Evolutionary conservation across 306 rosid genomes (phyloP).

Genomic region (Malus fusca): DNA sequence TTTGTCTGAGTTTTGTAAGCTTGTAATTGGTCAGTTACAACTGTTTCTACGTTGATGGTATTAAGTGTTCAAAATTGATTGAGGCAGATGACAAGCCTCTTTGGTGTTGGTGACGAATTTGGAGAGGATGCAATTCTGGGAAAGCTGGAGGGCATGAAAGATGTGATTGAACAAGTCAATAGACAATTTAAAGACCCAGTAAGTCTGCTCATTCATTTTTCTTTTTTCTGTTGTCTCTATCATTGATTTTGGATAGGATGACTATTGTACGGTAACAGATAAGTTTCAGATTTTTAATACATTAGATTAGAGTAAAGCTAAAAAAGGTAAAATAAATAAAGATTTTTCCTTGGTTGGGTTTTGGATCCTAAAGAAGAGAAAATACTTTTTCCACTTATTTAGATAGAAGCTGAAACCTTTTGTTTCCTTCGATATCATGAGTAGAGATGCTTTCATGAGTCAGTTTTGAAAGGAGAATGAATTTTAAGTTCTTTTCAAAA

Average conservation of each 20-base stretch:
- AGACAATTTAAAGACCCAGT: constrained; percentile 94
- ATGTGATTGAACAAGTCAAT: constrained; percentile 90
- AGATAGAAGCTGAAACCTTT: neutral
- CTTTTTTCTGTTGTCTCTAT: neutral
- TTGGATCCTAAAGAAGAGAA: neutral
- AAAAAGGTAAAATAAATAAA: neutral
- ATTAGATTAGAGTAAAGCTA: neutral
- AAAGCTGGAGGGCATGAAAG: constrained; percentile 93
- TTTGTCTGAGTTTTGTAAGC: neutral
- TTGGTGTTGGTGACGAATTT: constrained; percentile 92
- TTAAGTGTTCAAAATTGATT: constrained; percentile 5
- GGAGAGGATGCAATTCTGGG: constrained; percentile 94
- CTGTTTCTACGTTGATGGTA: neutral
- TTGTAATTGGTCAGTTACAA: constrained; percentile 5
- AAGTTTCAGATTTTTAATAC: neutral
- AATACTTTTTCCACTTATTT: neutral
- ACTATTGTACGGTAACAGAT: neutral
- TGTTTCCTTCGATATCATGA: neutral
- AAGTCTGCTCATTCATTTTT: constrained; percentile 18
- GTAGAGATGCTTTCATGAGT: neutral
- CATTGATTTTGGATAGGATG: neutral
- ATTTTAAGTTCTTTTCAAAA: neutral
- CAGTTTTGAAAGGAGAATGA: neutral
- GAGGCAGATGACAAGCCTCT: constrained; percentile 74
- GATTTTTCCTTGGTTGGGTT: neutral